Conservation (phyloP, 2,329 filamentous ascomycete genomes). For the Fusarium bulbicola region DNA sequence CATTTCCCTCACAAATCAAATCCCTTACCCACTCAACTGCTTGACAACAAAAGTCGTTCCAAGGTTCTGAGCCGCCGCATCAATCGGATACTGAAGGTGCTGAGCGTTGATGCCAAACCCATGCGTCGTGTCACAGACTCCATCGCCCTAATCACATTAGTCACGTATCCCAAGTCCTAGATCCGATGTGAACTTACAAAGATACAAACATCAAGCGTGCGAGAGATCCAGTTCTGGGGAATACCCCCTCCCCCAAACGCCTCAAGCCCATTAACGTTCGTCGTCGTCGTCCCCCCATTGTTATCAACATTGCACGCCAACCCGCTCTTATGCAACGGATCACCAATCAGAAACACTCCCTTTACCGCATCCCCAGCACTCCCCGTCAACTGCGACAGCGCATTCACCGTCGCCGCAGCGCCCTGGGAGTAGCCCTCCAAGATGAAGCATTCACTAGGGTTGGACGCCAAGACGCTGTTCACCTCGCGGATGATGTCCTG, state of each 20-base stretch:
- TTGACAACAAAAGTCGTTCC: slow-evolving; percentile 10
- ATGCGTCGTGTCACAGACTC: slow-evolving; percentile 12
- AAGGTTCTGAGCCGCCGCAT: slow-evolving; percentile 6
- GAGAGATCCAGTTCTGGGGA: not conserved
- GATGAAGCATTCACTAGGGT: slow-evolving; percentile 13
- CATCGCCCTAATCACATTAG: slow-evolving; percentile 4
- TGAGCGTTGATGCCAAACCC: slow-evolving; percentile 3
- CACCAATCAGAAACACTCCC: slow-evolving; percentile 4
- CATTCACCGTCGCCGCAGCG: slow-evolving; percentile 15
- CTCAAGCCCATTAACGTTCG: slow-evolving; percentile 2
- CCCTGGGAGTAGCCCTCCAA: slow-evolving; percentile 13
- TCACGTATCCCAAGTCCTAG: accelerated
- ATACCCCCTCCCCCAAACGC: not conserved
- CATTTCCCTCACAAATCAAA: accelerated
- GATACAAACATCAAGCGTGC: slow-evolving; percentile 13
- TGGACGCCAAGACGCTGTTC: not conserved
- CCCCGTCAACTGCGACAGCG: slow-evolving; percentile 3
- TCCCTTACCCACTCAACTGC: not conserved
- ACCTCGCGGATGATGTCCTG: slow-evolving; percentile 3
- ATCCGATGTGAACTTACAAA: not conserved
- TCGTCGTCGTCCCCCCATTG: slow-evolving; percentile 2
- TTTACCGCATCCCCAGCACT: slow-evolving; percentile 2
- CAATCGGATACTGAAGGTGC: slow-evolving; percentile 3
- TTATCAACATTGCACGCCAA: slow-evolving; percentile 16
- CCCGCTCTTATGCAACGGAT: slow-evolving; percentile 3